Conservation (phyloP, 768 basidiomycete species). For the Dendrothele bispora region DNA sequence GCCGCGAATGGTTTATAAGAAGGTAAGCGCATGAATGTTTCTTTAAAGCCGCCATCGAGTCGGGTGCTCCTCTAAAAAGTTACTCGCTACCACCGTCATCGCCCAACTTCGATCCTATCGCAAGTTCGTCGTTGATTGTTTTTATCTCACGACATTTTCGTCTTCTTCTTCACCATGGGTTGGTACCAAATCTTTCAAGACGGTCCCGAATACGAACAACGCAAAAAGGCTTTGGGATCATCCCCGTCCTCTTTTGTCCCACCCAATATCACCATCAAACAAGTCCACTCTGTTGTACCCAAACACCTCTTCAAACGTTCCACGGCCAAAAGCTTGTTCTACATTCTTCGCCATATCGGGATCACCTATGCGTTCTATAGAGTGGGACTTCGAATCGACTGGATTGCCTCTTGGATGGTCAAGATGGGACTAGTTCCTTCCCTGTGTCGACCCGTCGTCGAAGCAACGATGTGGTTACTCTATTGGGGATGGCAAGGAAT, state of each 20-base stretch:
- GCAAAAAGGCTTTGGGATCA: constrained; percentile 35
- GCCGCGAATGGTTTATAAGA: no score
- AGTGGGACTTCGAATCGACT: constrained; percentile 36
- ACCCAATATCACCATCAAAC: constrained; percentile 38
- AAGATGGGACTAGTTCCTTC: background rate
- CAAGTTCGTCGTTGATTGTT: no score
- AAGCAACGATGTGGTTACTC: constrained; percentile 36
- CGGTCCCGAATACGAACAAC: constrained; percentile 49
- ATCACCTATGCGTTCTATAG: constrained; percentile 39
- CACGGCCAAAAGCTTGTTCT: constrained; percentile 42
- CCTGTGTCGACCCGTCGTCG: constrained; percentile 14
- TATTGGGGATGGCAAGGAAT: constrained; percentile 57
- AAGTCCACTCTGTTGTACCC: constrained; percentile 49
- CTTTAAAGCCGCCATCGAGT: no score
- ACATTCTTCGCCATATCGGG: constrained; percentile 40
- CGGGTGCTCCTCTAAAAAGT: no score
- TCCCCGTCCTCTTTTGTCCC: constrained; percentile 43
- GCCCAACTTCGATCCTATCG: no score
- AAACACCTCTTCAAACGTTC: constrained; percentile 45
- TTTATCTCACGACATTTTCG: no score
- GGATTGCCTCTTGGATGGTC: constrained; percentile 1
- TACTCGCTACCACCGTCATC: no score
- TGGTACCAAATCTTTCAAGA: constrained; percentile 46
- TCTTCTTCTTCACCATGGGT: constrained; percentile 31
- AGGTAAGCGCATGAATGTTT: no score